These are phyloP conservation scores for Rheum nobile DNA, from an alignment of 148 eudicot species.

Conservation along the genomic window DNA sequence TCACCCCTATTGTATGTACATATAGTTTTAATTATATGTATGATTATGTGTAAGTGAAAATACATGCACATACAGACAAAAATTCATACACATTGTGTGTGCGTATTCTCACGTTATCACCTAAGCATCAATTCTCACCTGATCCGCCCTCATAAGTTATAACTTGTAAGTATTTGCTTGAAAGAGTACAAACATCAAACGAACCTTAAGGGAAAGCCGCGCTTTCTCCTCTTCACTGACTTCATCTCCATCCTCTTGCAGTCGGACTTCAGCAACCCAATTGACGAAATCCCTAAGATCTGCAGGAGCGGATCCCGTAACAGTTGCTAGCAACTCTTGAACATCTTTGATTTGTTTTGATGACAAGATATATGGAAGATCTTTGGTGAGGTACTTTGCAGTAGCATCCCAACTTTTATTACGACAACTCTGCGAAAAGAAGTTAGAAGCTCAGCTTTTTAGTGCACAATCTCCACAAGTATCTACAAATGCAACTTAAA, in stretches of 20 bases:
- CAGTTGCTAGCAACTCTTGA: constrained; percentile 37
- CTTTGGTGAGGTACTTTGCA: constrained; percentile 71
- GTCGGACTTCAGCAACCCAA: constrained; percentile 87
- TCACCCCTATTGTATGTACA: too few relatives aligned
- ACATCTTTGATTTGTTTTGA: constrained; percentile 44
- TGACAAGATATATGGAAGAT: constrained; percentile 50
- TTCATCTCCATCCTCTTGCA: constrained; percentile 48
- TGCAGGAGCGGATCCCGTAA: constrained; percentile 60
- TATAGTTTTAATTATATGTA: too few relatives aligned
- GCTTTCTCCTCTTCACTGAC: constrained; percentile 71
- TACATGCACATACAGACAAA: too few relatives aligned
- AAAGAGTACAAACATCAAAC: neutral
- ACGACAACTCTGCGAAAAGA: constrained; percentile 77
- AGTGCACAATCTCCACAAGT: constrained; percentile 33
- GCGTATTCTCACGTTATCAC: too few relatives aligned
- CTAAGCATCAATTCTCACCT: too few relatives aligned
- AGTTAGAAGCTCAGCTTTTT: neutral
- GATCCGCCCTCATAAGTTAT: too few relatives aligned
- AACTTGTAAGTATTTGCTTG: too few relatives aligned
- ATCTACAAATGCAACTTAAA: too few relatives aligned
- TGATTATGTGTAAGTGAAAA: too few relatives aligned
- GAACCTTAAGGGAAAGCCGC: constrained; percentile 64
- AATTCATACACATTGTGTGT: too few relatives aligned
- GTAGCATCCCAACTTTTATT: constrained; percentile 66
- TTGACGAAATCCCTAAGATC: constrained; percentile 75